phyloP scores from a whole-genome alignment of 805 yeast species.

The Spathaspora girioi region DNA sequence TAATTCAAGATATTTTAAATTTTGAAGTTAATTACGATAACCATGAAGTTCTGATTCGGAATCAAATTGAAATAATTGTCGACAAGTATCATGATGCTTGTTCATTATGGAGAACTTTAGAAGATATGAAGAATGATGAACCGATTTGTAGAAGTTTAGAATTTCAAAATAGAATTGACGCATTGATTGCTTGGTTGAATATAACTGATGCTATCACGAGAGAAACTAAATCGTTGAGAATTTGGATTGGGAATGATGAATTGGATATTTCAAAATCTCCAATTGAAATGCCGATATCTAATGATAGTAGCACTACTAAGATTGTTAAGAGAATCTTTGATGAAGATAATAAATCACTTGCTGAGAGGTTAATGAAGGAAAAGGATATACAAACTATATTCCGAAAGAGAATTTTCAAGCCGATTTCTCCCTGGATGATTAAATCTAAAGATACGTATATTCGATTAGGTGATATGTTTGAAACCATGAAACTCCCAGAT shows the following conservation, averaged over 20 bases:
- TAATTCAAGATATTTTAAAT: constrained; percentile 63
- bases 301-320: constrained; percentile 7
- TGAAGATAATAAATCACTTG: constrained; percentile 65
- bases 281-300: constrained; percentile 11
- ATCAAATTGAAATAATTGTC: constrained; percentile 54
- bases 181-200: constrained; percentile 80
- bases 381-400: constrained; percentile 72
- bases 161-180: constrained; percentile 65
- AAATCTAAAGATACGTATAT: constrained; percentile 75
- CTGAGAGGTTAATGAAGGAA: constrained; percentile 79
- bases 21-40: constrained; percentile 54
- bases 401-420: constrained; percentile 60
- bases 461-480: constrained; percentile 57
- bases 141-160: constrained; percentile 64
- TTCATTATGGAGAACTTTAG: constrained; percentile 72
- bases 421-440: constrained; percentile 75
- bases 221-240: constrained; percentile 56
- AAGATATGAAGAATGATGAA: constrained; percentile 75
- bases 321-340: constrained; percentile 38
- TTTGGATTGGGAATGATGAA: constrained; percentile 85
- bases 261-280: constrained; percentile 54
- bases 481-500: constrained; percentile 69
- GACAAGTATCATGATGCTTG: constrained; percentile 64
- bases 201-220: constrained; percentile 65
- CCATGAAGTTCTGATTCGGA: constrained; percentile 25